Percentiles rank a stretch among this genome's conserved stretches.
These are phyloP conservation scores for Stagonosporopsis vannaccii DNA, from an alignment of 2,329 filamentous ascomycete genomes.

Conservation along the genomic window DNA sequence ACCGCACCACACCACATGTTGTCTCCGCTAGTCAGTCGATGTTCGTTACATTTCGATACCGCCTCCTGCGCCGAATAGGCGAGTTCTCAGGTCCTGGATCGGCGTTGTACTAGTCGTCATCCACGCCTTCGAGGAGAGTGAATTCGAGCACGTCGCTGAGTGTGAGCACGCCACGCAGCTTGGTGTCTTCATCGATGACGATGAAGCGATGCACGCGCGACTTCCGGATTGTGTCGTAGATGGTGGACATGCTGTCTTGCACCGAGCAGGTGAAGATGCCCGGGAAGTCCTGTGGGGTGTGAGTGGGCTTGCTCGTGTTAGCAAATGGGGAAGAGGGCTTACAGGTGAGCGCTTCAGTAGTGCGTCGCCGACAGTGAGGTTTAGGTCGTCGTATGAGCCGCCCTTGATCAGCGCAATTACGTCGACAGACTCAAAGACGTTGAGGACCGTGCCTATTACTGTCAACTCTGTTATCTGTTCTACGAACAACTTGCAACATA, in stretches of 20 bases:
- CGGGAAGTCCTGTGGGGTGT: conserved; percentile 75
- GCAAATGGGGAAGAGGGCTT: conserved; percentile 29
- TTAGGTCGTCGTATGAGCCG: conserved; percentile 88
- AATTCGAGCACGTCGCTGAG: conserved; percentile 97
- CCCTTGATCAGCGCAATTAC: conserved; percentile 96
- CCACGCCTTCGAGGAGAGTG: conserved; percentile 81
- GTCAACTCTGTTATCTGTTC: conserved; percentile 8
- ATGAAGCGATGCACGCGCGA: conserved; percentile 92
- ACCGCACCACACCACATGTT: background rate
- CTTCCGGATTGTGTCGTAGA: conserved; percentile 96
- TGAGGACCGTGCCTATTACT: conserved; percentile 72
- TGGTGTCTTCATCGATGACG: conserved; percentile 88
- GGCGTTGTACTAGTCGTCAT: conserved; percentile 43
- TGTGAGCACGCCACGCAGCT: conserved; percentile 87
- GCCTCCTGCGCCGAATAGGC: background rate
- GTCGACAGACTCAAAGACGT: conserved; percentile 97
- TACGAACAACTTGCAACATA: conserved; percentile 35
- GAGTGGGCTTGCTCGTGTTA: conserved; percentile 14
- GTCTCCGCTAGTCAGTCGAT: background rate
- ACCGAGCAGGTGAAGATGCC: conserved; percentile 96
- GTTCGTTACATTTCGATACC: background rate
- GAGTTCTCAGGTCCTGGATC: conserved; percentile 3
- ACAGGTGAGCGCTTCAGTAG: conserved; percentile 83
- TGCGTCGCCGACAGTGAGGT: conserved; percentile 85
- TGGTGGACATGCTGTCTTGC: conserved; percentile 89